phyloP scores from a whole-genome alignment of 2,329 filamentous ascomycete genomes.

The Pseudonectria foliicola region DNA sequence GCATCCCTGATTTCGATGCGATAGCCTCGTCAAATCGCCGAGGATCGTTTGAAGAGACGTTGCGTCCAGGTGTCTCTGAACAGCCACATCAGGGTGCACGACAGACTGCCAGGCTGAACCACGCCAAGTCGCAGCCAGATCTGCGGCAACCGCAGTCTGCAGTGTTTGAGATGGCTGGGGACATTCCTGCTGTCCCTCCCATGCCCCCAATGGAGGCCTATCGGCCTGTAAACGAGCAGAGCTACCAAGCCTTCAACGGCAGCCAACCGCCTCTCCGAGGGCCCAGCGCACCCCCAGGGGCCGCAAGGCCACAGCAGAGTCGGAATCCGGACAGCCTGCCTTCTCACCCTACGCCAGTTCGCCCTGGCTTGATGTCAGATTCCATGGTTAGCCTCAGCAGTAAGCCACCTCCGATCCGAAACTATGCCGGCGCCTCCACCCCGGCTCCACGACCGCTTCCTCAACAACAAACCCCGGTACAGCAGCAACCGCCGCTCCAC shows the following conservation, averaged over 20 bases:
- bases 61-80: conserved; percentile 30
- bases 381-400: conserved; percentile 48
- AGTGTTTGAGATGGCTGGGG: conserved; percentile 66
- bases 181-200: conserved; percentile 50
- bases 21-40: conserved; percentile 24
- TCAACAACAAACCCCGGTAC: conserved; percentile 25
- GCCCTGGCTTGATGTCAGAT: conserved; percentile 54
- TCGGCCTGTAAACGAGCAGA: conserved; percentile 16
- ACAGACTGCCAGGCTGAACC: conserved; percentile 46
- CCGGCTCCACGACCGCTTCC: conserved; percentile 23
- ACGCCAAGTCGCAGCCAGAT: conserved; percentile 62
- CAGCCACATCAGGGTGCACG: conserved; percentile 43
- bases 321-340: conserved; percentile 41
- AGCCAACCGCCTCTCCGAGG: conserved; percentile 22
- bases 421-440: conserved; percentile 43
- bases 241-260: conserved; percentile 18
- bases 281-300: conserved; percentile 26
- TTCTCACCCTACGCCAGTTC: conserved; percentile 55
- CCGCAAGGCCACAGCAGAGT: conserved; percentile 20
- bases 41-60: conserved; percentile 42
- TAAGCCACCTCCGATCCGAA: conserved; percentile 52
- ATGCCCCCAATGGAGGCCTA: conserved; percentile 30
- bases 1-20: conserved; percentile 38
- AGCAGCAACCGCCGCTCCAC: conserved; percentile 24
- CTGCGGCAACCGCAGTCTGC: conserved; percentile 57